These are phyloP conservation scores for Ganoderma boninense DNA, from an alignment of 1,284 basidiomycete genomes.

Conservation along the genomic window DNA sequence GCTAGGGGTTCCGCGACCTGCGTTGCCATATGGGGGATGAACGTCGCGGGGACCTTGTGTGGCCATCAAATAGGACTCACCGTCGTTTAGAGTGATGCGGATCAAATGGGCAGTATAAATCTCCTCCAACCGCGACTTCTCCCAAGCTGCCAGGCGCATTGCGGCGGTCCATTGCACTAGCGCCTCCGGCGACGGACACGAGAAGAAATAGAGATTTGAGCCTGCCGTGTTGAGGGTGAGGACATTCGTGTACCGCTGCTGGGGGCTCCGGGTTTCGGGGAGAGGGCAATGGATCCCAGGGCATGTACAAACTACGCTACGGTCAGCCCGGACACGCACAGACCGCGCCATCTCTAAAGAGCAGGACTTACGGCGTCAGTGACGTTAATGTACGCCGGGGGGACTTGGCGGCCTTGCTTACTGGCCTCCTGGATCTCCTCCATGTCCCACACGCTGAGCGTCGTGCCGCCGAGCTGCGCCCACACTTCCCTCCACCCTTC, in stretches of 20 bases:
- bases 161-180: constrained; percentile 93
- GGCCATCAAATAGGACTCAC: constrained; percentile 39
- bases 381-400: constrained; percentile 86
- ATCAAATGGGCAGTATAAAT: constrained; percentile 97
- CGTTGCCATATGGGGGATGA: constrained; percentile 14
- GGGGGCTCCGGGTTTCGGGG: constrained; percentile 53
- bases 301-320: constrained; percentile 71
- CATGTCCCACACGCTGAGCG: constrained; percentile 93
- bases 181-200: constrained; percentile 76
- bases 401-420: constrained; percentile 81
- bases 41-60: not conserved
- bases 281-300: constrained; percentile 74
- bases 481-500: constrained; percentile 94
- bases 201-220: constrained; percentile 90
- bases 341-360: not conserved
- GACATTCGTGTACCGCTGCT: constrained; percentile 77
- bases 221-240: constrained; percentile 96
- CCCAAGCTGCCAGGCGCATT: constrained; percentile 92
- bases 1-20: constrained; percentile 72
- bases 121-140: constrained; percentile 95
- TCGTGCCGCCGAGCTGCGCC: constrained; percentile 94
- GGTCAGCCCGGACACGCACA: constrained; percentile 4
- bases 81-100: constrained; percentile 70
- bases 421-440: constrained; percentile 84
- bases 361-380: constrained; percentile 78